Evolutionary conservation across 441 rosid genomes (phyloP).

Genomic region (Iberis amara): DNA sequence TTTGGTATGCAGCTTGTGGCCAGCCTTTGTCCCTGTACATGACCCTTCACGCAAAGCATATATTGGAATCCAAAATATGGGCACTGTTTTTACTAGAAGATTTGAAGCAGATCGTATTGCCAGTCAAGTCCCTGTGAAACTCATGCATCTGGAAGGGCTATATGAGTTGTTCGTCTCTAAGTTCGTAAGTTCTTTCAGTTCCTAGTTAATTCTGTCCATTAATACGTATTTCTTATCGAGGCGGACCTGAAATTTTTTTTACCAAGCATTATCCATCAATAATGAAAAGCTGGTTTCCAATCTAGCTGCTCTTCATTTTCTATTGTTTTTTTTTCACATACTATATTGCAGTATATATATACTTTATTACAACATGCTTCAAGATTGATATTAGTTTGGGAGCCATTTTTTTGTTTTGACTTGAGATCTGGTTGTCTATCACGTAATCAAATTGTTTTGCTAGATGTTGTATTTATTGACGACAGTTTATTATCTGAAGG

Average conservation of each 20-base stretch:
- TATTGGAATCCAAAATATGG: slow-evolving; percentile 94
- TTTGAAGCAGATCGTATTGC: slow-evolving; percentile 90
- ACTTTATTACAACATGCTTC: background rate
- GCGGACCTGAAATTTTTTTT: slow-evolving; percentile 5
- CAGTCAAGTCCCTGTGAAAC: slow-evolving; percentile 95
- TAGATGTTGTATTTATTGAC: slow-evolving; percentile 12
- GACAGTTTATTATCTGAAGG: slow-evolving; percentile 49
- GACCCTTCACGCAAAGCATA: slow-evolving; percentile 91
- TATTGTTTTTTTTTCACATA: background rate
- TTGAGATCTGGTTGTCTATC: slow-evolving; percentile 7
- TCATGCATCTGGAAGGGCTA: slow-evolving; percentile 96
- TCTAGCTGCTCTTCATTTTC: slow-evolving; percentile 3
- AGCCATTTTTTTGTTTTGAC: background rate
- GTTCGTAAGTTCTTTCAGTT: slow-evolving; percentile 61
- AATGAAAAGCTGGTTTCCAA: slow-evolving; percentile 18
- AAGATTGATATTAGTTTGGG: slow-evolving; percentile 15
- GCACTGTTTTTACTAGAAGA: slow-evolving; percentile 85
- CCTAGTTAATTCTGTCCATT: slow-evolving; percentile 14
- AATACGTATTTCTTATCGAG: slow-evolving; percentile 6
- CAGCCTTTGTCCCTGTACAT: slow-evolving; percentile 97
- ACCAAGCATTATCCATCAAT: slow-evolving; percentile 11
- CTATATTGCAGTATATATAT: slow-evolving; percentile 9
- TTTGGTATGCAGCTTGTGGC: slow-evolving; percentile 71
- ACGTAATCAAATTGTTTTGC: slow-evolving; percentile 14
- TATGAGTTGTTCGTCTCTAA: slow-evolving; percentile 91